phyloP scores from a whole-genome alignment of 345 rosid species.

The Pistacia integerrima region DNA sequence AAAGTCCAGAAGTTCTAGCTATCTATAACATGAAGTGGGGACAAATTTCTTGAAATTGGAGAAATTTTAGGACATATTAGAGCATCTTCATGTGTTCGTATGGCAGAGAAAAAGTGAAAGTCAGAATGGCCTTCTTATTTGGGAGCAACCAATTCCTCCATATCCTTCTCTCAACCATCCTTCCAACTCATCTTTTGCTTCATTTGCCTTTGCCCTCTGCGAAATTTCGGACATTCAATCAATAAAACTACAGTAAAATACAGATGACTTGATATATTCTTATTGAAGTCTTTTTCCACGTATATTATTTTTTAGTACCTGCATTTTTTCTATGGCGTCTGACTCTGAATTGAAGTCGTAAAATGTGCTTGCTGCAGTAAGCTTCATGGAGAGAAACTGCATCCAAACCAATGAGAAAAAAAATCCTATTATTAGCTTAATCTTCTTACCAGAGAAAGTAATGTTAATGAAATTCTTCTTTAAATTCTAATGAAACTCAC shows the following conservation, averaged over 20 bases:
- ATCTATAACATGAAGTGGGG: slow-evolving; percentile 6
- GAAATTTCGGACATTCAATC: neutral
- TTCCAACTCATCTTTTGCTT: slow-evolving; percentile 54
- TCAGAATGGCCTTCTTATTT: slow-evolving; percentile 38
- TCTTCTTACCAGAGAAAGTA: neutral
- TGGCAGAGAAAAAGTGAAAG: slow-evolving; percentile 1
- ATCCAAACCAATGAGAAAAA: slow-evolving; percentile 1
- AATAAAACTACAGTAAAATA: too few relatives aligned
- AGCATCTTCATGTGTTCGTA: slow-evolving; percentile 21
- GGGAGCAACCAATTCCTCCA: slow-evolving; percentile 46
- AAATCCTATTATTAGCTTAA: neutral
- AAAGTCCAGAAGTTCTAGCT: neutral
- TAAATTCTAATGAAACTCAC: slow-evolving; percentile 31
- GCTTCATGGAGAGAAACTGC: slow-evolving; percentile 93
- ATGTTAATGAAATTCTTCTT: neutral
- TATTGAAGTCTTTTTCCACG: too few relatives aligned
- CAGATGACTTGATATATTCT: neutral
- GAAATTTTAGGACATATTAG: slow-evolving; percentile 15
- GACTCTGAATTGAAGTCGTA: slow-evolving; percentile 74
- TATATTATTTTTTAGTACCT: slow-evolving; percentile 22
- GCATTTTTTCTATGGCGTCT: slow-evolving; percentile 62
- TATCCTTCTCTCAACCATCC: slow-evolving; percentile 53
- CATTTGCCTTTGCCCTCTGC: slow-evolving; percentile 65
- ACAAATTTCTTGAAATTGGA: slow-evolving; percentile 11
- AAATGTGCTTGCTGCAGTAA: slow-evolving; percentile 71